Evolutionary conservation across 257 asterid species (phyloP).

Genomic region (Solanum megistacrolobum): DNA sequence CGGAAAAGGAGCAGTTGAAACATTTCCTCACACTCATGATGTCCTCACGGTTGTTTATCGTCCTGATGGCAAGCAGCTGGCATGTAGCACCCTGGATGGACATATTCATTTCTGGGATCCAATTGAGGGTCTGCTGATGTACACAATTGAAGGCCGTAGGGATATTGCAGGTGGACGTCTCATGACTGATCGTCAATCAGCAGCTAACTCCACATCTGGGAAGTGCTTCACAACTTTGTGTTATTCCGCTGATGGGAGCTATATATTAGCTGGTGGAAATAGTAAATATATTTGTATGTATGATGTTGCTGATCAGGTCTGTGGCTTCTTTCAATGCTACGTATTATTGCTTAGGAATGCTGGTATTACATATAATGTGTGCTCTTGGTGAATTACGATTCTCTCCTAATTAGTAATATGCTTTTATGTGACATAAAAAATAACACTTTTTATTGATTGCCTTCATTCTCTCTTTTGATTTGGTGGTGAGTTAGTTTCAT

Average conservation of each 20-base stretch:
- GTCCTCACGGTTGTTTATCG: slow-evolving; percentile 84
- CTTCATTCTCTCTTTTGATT: not conserved
- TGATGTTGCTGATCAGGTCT: slow-evolving; percentile 91
- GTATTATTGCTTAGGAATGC: not conserved
- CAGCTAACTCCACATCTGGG: slow-evolving; percentile 80
- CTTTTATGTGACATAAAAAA: not conserved
- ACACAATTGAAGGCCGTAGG: slow-evolving; percentile 91
- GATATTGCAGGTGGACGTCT: slow-evolving; percentile 99
- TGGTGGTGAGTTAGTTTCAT: not conserved
- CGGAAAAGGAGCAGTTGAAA: slow-evolving; percentile 88
- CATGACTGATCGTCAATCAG: slow-evolving; percentile 91
- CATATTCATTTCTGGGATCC: slow-evolving; percentile 98
- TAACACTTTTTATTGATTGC: not conserved
- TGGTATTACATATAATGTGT: not conserved
- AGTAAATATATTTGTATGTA: slow-evolving; percentile 96
- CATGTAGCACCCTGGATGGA: slow-evolving; percentile 92
- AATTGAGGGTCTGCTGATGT: slow-evolving; percentile 66
- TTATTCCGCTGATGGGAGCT: slow-evolving; percentile 97
- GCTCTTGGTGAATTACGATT: not conserved
- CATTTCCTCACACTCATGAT: slow-evolving; percentile 82
- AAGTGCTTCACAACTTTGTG: slow-evolving; percentile 88
- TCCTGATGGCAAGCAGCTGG: slow-evolving; percentile 95
- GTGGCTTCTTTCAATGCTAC: not conserved
- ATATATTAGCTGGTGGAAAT: slow-evolving; percentile 94
- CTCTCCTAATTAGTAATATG: not conserved